Evolutionary conservation across 2,329 filamentous ascomycete species (phyloP).

Genomic region (Cercospora zeae-maydis): DNA sequence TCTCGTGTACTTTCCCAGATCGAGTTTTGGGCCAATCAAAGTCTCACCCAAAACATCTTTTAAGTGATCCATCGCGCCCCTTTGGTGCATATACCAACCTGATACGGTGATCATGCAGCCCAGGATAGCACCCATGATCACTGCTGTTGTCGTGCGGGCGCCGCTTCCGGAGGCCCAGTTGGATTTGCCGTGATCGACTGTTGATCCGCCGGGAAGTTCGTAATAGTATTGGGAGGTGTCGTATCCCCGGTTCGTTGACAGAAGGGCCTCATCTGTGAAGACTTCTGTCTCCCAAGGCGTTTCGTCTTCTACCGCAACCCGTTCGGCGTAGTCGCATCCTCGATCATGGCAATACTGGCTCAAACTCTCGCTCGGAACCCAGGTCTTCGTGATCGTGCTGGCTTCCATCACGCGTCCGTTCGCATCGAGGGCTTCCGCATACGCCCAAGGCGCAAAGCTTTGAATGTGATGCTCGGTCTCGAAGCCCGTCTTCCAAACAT

Average conservation of each 20-base stretch:
- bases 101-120: not conserved
- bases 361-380: conserved; percentile 36
- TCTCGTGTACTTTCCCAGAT: conserved; percentile 8
- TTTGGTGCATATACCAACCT: conserved; percentile 4
- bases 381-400: conserved; percentile 37
- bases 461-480: conserved; percentile 39
- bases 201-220: conserved; percentile 1
- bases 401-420: conserved; percentile 32
- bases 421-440: conserved; percentile 36
- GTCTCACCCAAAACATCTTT: not conserved
- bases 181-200: conserved; percentile 4
- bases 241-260: conserved; percentile 34
- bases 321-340: conserved; percentile 31
- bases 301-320: conserved; percentile 23
- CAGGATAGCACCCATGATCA: not conserved
- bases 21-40: conserved; percentile 8
- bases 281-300: conserved; percentile 27
- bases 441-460: conserved; percentile 30
- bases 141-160: not conserved
- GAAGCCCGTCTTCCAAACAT: conserved; percentile 43
- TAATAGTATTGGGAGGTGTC: conserved; percentile 36
- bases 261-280: conserved; percentile 24
- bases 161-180: not conserved
- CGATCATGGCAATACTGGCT: conserved; percentile 34
- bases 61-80: not conserved